Evolutionary conservation across 2,329 filamentous ascomycete species (phyloP).

Genomic region (Hypocrella siamensis): DNA sequence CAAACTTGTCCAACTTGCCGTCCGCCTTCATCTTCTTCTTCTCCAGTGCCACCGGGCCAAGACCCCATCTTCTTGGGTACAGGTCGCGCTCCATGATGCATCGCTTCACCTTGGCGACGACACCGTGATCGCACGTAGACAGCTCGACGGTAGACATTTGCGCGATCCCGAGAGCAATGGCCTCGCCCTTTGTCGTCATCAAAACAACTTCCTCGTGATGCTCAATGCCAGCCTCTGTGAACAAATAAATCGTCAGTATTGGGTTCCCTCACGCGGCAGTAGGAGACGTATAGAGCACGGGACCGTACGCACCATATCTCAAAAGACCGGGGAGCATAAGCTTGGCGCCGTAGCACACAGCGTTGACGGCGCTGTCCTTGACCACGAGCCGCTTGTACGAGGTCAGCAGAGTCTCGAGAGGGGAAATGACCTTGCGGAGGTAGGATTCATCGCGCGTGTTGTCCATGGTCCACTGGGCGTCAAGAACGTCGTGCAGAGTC

Average conservation of each 20-base stretch:
- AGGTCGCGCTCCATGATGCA: conserved; percentile 99
- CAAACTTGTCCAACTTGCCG: conserved; percentile 96
- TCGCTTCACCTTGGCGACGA: conserved; percentile 97
- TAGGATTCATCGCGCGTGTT: conserved; percentile 92
- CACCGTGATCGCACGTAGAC: conserved; percentile 90
- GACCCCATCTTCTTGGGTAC: conserved; percentile 91
- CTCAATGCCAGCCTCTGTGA: conserved; percentile 73
- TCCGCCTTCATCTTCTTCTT: conserved; percentile 99
- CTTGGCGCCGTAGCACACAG: conserved; percentile 96
- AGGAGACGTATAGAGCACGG: too few species aligned
- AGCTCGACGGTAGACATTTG: conserved; percentile 98
- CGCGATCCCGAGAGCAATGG: conserved; percentile 88
- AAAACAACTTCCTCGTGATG: conserved; percentile 92
- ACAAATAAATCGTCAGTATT: conserved; percentile 3
- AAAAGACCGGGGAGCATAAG: conserved; percentile 95
- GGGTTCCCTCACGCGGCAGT: conserved; percentile 3
- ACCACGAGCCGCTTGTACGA: conserved; percentile 95
- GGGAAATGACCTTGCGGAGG: conserved; percentile 78
- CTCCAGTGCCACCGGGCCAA: conserved; percentile 82
- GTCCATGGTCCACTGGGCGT: conserved; percentile 92
- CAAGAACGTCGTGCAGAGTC: conserved; percentile 73
- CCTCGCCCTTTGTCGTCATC: conserved; percentile 98
- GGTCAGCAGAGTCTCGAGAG: conserved; percentile 80
- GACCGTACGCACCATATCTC: conserved; percentile 54
- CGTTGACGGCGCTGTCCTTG: conserved; percentile 73